Conservation (phyloP, 2,329 filamentous ascomycete species). For the Fusarium subglutinans region DNA sequence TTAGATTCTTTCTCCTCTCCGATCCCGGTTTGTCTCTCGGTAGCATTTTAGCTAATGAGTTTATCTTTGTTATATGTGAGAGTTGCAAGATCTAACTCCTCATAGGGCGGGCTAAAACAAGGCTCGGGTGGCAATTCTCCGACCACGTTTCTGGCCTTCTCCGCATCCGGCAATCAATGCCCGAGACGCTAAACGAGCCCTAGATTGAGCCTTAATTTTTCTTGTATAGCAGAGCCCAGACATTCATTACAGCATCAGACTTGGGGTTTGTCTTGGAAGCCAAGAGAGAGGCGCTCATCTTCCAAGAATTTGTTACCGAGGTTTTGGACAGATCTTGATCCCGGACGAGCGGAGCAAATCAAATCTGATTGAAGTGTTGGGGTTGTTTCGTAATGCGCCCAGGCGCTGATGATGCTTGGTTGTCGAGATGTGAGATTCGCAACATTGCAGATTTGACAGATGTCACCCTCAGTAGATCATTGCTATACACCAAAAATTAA, state of each 20-base stretch:
- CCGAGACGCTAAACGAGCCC: not conserved
- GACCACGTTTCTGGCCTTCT: constrained; percentile 1
- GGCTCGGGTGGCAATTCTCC: not conserved
- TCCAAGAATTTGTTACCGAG: not conserved
- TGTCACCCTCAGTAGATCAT: not conserved
- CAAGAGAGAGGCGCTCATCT: not conserved
- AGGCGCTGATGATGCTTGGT: not conserved
- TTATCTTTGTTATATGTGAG: not conserved
- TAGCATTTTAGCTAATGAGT: not conserved
- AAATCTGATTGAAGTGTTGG: not conserved
- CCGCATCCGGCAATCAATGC: constrained; percentile 6
- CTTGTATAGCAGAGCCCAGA: not conserved
- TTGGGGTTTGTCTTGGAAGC: not conserved
- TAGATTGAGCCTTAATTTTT: not conserved
- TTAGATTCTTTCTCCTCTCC: not conserved
- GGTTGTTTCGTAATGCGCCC: not conserved
- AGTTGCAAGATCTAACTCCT: not conserved
- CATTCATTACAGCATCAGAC: not conserved
- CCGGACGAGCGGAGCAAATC: not conserved
- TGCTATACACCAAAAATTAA: too few species aligned
- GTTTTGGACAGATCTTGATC: constrained; percentile 2
- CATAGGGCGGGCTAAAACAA: not conserved
- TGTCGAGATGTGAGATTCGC: not conserved
- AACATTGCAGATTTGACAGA: not conserved
- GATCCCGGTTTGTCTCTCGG: not conserved